phyloP scores from a whole-genome alignment of 768 basidiomycete genomes.

The Auriscalpium vulgare region DNA sequence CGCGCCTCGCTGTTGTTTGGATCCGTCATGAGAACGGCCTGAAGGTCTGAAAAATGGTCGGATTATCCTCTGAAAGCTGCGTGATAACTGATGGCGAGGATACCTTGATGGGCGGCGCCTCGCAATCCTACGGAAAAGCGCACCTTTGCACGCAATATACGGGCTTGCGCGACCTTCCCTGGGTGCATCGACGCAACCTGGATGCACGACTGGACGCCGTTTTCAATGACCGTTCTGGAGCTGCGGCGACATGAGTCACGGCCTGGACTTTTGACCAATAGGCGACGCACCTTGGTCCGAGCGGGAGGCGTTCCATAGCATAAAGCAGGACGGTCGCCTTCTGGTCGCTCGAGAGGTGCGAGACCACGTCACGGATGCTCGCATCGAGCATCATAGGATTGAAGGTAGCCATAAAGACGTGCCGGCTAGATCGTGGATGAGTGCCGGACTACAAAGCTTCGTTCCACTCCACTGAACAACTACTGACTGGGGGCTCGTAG shows the following conservation, averaged over 20 bases:
- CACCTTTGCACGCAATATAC: constrained; percentile 58
- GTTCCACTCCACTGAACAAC: too few relatives aligned
- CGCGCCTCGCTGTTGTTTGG: constrained; percentile 67
- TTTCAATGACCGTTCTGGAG: constrained; percentile 60
- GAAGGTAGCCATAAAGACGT: constrained; percentile 32
- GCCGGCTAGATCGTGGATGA: too few relatives aligned
- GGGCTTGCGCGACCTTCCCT: constrained; percentile 48
- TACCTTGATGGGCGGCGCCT: constrained; percentile 61
- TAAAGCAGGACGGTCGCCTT: constrained; percentile 67
- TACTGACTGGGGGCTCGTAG: too few relatives aligned
- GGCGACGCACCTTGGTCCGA: constrained; percentile 45
- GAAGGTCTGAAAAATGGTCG: constrained; percentile 40
- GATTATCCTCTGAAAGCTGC: neutral
- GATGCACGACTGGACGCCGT: constrained; percentile 44
- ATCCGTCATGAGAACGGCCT: constrained; percentile 51
- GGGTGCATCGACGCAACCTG: constrained; percentile 34
- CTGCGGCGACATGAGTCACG: constrained; percentile 18
- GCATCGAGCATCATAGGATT: constrained; percentile 74
- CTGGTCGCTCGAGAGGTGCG: constrained; percentile 50
- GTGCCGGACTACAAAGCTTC: too few relatives aligned
- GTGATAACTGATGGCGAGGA: constrained; percentile 12
- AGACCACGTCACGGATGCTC: constrained; percentile 60
- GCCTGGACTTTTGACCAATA: neutral
- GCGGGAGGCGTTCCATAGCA: constrained; percentile 73
- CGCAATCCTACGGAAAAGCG: constrained; percentile 53